These are phyloP conservation scores for Dissophora ornata DNA, from an alignment of 192 early-diverging fungal genomes.

Conservation along the genomic window DNA sequence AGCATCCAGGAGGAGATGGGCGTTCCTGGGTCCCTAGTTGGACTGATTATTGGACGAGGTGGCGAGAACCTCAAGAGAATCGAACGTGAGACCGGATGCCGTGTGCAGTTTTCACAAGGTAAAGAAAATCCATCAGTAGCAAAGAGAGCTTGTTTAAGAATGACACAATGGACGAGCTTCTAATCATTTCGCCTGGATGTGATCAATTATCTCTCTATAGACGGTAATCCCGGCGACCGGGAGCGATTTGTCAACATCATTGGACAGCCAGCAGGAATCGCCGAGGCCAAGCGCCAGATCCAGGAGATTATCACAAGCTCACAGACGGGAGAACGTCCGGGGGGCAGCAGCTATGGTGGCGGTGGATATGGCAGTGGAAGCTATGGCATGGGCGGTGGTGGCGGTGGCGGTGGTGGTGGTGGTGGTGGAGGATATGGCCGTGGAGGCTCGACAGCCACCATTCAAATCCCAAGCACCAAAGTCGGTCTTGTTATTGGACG, in stretches of 20 bases:
- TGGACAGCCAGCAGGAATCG: slow-evolving; percentile 60
- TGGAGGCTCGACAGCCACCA: slow-evolving; percentile 55
- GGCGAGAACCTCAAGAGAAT: slow-evolving; percentile 85
- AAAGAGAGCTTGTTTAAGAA: too few relatives aligned
- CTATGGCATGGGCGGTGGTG: slow-evolving; percentile 32
- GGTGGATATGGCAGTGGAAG: slow-evolving; percentile 32
- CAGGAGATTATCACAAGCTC: slow-evolving; percentile 61
- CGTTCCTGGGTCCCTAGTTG: slow-evolving; percentile 75
- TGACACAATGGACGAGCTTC: too few relatives aligned
- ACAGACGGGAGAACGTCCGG: slow-evolving; percentile 37
- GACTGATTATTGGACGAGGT: slow-evolving; percentile 82
- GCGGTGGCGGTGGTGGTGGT: slow-evolving; percentile 17
- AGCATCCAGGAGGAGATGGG: slow-evolving; percentile 62
- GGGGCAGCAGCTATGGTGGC: slow-evolving; percentile 15
- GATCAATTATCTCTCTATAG: slow-evolving; percentile 28
- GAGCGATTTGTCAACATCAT: slow-evolving; percentile 64
- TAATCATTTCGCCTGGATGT: too few relatives aligned
- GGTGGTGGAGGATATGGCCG: slow-evolving; percentile 38
- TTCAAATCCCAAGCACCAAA: slow-evolving; percentile 71
- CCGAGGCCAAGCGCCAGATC: slow-evolving; percentile 64
- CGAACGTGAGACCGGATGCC: slow-evolving; percentile 75
- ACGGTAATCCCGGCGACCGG: slow-evolving; percentile 56
- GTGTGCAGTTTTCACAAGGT: slow-evolving; percentile 78
- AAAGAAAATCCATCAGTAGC: background rate
- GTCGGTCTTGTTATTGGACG: slow-evolving; percentile 89